Conservation (phyloP, 1,284 basidiomycete species). For the Vanrija sp. region DNA sequence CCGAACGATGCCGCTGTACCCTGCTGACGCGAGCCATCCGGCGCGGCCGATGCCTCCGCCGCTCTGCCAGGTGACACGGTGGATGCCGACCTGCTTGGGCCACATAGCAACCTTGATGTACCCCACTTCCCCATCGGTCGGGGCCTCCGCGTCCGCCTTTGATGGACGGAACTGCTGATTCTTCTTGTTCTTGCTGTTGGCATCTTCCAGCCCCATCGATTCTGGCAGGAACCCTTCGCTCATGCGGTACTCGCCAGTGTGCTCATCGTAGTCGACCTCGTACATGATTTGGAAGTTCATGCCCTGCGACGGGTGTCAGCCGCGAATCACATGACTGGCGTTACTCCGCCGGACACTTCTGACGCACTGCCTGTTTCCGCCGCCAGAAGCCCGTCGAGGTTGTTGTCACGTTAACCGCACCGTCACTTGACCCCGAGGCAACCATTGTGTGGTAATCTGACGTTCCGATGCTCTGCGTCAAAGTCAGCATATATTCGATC, state of each 20-base stretch:
- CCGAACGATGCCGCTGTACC: constrained; percentile 75
- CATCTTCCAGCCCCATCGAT: constrained; percentile 46
- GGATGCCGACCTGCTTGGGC: constrained; percentile 68
- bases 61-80: constrained; percentile 73
- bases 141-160: constrained; percentile 10
- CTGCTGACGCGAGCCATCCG: constrained; percentile 68
- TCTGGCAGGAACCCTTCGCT: constrained; percentile 74
- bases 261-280: constrained; percentile 77
- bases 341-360: neutral
- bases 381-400: constrained; percentile 26
- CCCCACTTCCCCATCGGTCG: constrained; percentile 8
- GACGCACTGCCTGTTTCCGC: constrained; percentile 24
- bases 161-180: constrained; percentile 10
- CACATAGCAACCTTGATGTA: constrained; percentile 58
- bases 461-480: constrained; percentile 60
- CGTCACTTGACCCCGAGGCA: constrained; percentile 75
- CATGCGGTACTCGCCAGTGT: constrained; percentile 70
- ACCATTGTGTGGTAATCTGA: constrained; percentile 85
- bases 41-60: constrained; percentile 64
- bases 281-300: constrained; percentile 74
- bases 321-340: too few relatives aligned
- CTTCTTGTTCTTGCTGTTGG: constrained; percentile 13
- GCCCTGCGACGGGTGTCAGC: constrained; percentile 53
- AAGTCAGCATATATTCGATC: neutral
- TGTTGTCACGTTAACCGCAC: constrained; percentile 54